These are phyloP conservation scores for Dictyostelium brefeldianum DNA, from an alignment of 78 protist genomes.

Conservation along the genomic window DNA sequence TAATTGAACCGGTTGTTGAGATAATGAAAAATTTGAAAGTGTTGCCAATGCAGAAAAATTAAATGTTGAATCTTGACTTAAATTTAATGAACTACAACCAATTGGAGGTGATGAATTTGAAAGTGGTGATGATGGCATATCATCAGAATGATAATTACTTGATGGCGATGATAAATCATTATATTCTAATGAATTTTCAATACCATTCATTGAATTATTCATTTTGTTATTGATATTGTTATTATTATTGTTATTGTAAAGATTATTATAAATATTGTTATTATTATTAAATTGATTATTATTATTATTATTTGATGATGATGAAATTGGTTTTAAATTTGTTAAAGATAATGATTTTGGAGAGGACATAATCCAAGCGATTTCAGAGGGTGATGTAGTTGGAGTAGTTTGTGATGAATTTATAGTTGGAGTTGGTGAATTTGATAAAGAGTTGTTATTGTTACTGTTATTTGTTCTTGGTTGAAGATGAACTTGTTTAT, in stretches of 20 bases:
- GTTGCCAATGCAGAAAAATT: background rate
- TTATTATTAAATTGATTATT: background rate
- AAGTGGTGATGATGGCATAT: conserved; percentile 8
- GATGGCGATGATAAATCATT: conserved; percentile 42
- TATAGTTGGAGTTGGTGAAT: background rate
- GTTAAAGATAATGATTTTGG: background rate
- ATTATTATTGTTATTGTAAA: conserved; percentile 1
- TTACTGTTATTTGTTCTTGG: background rate
- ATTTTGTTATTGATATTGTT: background rate
- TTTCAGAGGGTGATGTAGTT: conserved; percentile 11
- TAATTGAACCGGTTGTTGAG: conserved; percentile 10
- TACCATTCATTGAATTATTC: background rate
- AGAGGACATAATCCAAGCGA: background rate
- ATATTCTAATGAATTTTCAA: background rate
- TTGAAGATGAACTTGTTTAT: background rate
- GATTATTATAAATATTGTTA: conserved; percentile 9
- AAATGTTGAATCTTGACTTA: background rate
- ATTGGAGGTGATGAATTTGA: background rate
- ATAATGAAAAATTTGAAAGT: conserved; percentile 16
- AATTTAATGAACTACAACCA: background rate
- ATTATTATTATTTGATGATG: background rate
- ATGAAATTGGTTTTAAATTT: background rate
- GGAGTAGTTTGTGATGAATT: conserved; percentile 8
- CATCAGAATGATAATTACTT: conserved; percentile 21
- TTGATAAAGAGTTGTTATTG: background rate